phyloP scores from a whole-genome alignment of 2,329 filamentous ascomycete species.

The Emmonsia crescens region DNA sequence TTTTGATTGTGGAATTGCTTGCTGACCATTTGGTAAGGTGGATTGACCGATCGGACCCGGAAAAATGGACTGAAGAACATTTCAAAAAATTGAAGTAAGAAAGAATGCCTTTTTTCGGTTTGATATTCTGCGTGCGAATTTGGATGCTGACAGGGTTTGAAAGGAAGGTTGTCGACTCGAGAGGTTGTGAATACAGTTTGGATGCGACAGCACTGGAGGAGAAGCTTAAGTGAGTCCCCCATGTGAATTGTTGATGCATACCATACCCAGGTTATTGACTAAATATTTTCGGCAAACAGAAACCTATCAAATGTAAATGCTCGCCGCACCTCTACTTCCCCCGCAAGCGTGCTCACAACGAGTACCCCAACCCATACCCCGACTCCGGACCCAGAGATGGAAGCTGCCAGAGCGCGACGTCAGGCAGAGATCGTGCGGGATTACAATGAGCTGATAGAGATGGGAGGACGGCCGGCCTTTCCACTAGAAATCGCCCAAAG shows the following conservation, averaged over 20 bases:
- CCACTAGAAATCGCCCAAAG: neutral
- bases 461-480: neutral
- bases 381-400: neutral
- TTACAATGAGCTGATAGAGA: neutral
- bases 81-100: slow-evolving; percentile 3
- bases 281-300: neutral
- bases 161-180: slow-evolving; percentile 1
- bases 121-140: neutral
- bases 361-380: neutral
- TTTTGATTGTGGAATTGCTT: neutral
- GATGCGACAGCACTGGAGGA: neutral
- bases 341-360: neutral
- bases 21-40: neutral
- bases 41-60: neutral
- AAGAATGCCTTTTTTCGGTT: neutral
- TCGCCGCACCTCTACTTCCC: neutral
- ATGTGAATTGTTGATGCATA: neutral
- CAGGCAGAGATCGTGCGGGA: neutral
- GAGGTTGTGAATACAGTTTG: neutral
- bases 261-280: neutral
- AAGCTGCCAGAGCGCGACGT: neutral
- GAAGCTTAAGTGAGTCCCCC: neutral
- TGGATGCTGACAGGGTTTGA: neutral
- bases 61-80: slow-evolving; percentile 4
- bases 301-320: neutral